A percentile compares a stretch with the other conserved stretches of the same genome.
Evolutionary conservation across 371 early-diverging fungal genomes (phyloP).

Genomic region (Rhizomucor miehei): DNA sequence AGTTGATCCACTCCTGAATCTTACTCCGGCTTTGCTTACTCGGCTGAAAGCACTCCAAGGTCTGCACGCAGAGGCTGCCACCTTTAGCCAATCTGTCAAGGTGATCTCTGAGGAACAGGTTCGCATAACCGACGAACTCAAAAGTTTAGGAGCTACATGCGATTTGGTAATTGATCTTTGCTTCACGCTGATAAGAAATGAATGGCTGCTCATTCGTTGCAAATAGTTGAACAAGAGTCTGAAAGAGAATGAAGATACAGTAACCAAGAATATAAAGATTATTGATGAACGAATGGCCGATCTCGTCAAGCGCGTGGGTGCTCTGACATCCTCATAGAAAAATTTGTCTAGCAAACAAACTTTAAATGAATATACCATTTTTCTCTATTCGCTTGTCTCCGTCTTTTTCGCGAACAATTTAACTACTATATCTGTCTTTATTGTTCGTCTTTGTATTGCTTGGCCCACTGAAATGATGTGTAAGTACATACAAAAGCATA

Average conservation of each 20-base stretch:
- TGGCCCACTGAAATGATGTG: conserved; percentile 58
- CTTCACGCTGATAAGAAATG: background rate
- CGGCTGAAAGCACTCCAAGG: conserved; percentile 78
- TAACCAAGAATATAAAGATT: conserved; percentile 66
- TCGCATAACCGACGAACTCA: conserved; percentile 66
- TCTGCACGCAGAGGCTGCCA: conserved; percentile 81
- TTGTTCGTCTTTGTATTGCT: conserved; percentile 65
- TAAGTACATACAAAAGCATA: background rate
- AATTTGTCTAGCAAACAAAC: background rate
- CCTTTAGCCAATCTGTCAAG: conserved; percentile 72
- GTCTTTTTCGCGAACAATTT: background rate
- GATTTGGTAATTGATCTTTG: conserved; percentile 28
- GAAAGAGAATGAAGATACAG: conserved; percentile 60
- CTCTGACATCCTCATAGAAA: conserved; percentile 11
- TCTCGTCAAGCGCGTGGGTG: conserved; percentile 57
- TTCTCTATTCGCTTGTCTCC: too few species aligned
- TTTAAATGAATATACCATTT: too few species aligned
- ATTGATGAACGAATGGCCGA: conserved; percentile 67
- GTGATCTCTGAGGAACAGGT: conserved; percentile 73
- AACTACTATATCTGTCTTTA: conserved; percentile 3
- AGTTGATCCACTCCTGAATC: conserved; percentile 74
- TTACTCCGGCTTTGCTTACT: conserved; percentile 78
- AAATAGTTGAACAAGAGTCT: conserved; percentile 61
- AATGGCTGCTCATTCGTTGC: background rate
- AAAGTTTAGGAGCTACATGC: conserved; percentile 60